A percentile compares a stretch with the other conserved stretches of the same genome.
These are phyloP conservation scores for Debaryomyces sp. DNA, from an alignment of 1,139 yeast species.

Conservation along the genomic window DNA sequence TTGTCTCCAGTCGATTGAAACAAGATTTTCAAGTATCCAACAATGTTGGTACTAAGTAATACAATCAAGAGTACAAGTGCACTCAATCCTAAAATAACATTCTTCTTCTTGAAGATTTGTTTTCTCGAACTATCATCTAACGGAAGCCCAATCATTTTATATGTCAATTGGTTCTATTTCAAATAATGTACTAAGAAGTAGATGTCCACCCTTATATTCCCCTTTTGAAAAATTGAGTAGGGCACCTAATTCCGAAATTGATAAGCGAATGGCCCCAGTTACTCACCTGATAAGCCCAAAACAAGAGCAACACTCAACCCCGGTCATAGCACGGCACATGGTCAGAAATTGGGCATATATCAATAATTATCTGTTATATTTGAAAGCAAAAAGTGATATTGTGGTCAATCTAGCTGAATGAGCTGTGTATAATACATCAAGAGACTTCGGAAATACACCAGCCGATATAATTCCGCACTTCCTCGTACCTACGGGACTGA, in stretches of 20 bases:
- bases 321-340: background rate
- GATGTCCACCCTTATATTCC: background rate
- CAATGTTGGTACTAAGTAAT: slow-evolving; percentile 25
- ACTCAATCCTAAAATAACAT: slow-evolving; percentile 13
- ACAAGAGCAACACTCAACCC: background rate
- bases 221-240: background rate
- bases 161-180: background rate
- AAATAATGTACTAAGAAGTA: background rate
- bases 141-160: slow-evolving; percentile 12
- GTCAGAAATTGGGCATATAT: background rate
- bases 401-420: background rate
- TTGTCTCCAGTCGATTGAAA: slow-evolving; percentile 21
- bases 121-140: slow-evolving; percentile 7
- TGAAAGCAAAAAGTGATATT: background rate
- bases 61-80: slow-evolving; percentile 18
- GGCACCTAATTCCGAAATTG: background rate
- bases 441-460: background rate
- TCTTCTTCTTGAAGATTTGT: slow-evolving; percentile 8
- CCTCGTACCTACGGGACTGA: background rate
- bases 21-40: slow-evolving; percentile 24
- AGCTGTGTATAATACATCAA: background rate
- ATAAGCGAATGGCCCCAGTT: background rate
- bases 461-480: background rate
- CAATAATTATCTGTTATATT: background rate
- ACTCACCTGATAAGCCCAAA: background rate